These are phyloP conservation scores for Pyracantha coccinea DNA, from an alignment of 331 rosid genomes.

Conservation along the genomic window DNA sequence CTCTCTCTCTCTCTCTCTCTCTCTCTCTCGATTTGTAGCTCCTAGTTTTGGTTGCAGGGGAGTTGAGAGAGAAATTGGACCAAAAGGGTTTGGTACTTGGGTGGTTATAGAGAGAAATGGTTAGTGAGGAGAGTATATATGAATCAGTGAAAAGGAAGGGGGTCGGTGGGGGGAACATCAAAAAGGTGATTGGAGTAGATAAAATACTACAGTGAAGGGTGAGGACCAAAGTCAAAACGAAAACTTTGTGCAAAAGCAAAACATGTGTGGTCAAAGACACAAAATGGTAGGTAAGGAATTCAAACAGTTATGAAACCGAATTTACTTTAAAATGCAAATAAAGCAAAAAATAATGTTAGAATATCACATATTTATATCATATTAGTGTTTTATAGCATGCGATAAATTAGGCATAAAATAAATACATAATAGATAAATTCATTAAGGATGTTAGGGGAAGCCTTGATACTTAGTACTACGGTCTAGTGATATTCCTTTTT, in stretches of 20 bases:
- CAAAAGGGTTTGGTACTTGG: neutral
- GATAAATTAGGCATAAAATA: too few relatives aligned
- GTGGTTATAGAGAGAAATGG: neutral
- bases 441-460: too few relatives aligned
- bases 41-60: neutral
- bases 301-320: neutral
- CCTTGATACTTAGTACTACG: too few relatives aligned
- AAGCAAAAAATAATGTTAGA: neutral
- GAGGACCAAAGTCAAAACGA: slow-evolving; percentile 24
- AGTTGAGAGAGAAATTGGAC: neutral
- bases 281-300: neutral
- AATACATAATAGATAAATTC: too few relatives aligned
- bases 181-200: too few relatives aligned
- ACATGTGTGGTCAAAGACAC: neutral
- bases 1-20: too few relatives aligned
- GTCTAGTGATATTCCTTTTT: too few relatives aligned
- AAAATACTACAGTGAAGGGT: neutral
- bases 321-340: neutral
- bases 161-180: neutral
- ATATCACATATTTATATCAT: too few relatives aligned
- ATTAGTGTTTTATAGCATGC: too few relatives aligned
- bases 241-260: neutral
- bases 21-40: neutral
- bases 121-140: neutral
- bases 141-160: neutral